Conservation (phyloP, 768 basidiomycete genomes). For the Russula griseocarnosa region DNA sequence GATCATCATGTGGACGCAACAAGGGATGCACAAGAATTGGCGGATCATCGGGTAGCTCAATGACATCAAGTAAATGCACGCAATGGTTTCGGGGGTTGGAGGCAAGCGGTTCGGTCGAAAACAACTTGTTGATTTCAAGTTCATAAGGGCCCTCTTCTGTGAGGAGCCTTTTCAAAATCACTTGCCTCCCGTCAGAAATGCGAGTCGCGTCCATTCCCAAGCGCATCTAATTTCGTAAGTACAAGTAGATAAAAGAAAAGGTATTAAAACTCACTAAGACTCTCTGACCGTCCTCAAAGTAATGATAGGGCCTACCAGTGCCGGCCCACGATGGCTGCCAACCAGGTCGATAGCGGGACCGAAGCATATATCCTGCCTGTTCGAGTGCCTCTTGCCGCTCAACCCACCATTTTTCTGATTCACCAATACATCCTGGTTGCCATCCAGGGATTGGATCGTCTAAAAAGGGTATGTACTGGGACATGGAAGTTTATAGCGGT, state of each 20-base stretch:
- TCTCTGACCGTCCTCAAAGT: conserved; percentile 2
- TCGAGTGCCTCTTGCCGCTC: background rate
- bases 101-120: conserved; percentile 25
- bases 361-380: conserved; percentile 15
- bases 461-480: background rate
- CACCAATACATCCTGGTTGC: background rate
- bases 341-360: conserved; percentile 15
- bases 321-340: conserved; percentile 18
- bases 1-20: conserved; percentile 32
- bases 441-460: background rate
- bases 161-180: conserved; percentile 19
- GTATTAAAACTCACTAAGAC: background rate
- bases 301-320: background rate
- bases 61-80: conserved; percentile 31
- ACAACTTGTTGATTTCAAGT: conserved; percentile 3
- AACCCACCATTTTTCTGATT: conserved; percentile 7
- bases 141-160: conserved; percentile 12
- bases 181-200: conserved; percentile 11
- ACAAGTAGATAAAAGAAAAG: background rate
- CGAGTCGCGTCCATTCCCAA: conserved; percentile 22
- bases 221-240: background rate
- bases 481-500: background rate
- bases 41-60: conserved; percentile 26
- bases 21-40: conserved; percentile 36
- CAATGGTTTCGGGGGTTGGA: conserved; percentile 34